phyloP scores from a whole-genome alignment of 2,329 filamentous ascomycete genomes.

The Cyphellophora europaea region DNA sequence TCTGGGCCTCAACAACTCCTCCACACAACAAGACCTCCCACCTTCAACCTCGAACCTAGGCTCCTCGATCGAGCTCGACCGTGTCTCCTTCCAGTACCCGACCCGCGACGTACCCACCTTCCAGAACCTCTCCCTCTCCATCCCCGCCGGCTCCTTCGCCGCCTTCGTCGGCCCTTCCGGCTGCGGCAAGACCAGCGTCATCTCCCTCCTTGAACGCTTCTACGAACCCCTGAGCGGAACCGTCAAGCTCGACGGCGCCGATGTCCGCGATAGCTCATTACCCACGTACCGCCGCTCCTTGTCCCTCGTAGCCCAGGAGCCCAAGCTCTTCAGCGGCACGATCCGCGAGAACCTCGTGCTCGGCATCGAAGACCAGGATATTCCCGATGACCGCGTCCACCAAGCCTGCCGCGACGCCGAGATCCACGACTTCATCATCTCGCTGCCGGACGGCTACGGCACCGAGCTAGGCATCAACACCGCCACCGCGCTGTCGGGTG shows the following conservation, averaged over 20 bases:
- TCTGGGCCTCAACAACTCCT: slow-evolving; percentile 39
- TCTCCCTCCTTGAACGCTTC: slow-evolving; percentile 38
- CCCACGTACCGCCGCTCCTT: slow-evolving; percentile 23
- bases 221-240: slow-evolving; percentile 32
- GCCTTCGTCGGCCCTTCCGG: slow-evolving; percentile 41
- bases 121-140: slow-evolving; percentile 22
- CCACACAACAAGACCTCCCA: slow-evolving; percentile 37
- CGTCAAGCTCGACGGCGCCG: slow-evolving; percentile 26
- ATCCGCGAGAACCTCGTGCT: slow-evolving; percentile 40
- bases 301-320: slow-evolving; percentile 34
- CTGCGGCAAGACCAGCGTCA: slow-evolving; percentile 38
- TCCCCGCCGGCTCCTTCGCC: slow-evolving; percentile 31
- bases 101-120: slow-evolving; percentile 24
- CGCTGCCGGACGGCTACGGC: slow-evolving; percentile 41
- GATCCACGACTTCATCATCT: slow-evolving; percentile 44
- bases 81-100: slow-evolving; percentile 28
- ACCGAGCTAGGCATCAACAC: slow-evolving; percentile 43
- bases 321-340: slow-evolving; percentile 34
- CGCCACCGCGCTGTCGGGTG: slow-evolving; percentile 39
- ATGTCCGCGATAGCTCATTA: slow-evolving; percentile 22
- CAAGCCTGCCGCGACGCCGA: slow-evolving; percentile 42
- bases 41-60: slow-evolving; percentile 11
- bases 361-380: slow-evolving; percentile 28
- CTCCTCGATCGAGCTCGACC: slow-evolving; percentile 23
- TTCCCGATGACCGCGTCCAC: slow-evolving; percentile 31